Percentiles rank a stretch among this genome's conserved stretches.
Evolutionary conservation across 257 asterid genomes (phyloP).

Genomic region (Przewalskia tangutica): DNA sequence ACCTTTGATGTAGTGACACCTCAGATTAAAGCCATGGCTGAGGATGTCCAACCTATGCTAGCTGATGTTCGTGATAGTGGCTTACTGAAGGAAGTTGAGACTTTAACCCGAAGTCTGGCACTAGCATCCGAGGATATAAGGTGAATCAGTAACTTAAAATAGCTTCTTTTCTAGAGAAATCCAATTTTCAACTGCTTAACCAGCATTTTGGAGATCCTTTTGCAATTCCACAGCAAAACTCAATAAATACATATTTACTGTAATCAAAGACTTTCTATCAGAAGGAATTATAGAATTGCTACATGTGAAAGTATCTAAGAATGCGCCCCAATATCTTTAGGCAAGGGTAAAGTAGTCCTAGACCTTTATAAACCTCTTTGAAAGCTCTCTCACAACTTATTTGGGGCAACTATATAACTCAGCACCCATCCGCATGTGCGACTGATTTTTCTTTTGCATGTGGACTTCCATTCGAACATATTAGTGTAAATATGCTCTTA

Average conservation of each 20-base stretch:
- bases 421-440: neutral
- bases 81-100: slow-evolving; percentile 79
- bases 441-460: neutral
- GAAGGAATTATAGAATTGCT: neutral
- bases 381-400: neutral
- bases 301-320: neutral
- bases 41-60: slow-evolving; percentile 77
- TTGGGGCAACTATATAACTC: neutral
- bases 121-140: slow-evolving; percentile 86
- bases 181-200: neutral
- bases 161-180: neutral
- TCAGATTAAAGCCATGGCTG: slow-evolving; percentile 96
- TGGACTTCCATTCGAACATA: neutral
- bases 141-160: slow-evolving; percentile 17
- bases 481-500: neutral
- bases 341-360: neutral
- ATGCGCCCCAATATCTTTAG: neutral
- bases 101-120: slow-evolving; percentile 80
- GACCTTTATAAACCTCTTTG: neutral
- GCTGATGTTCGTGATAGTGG: slow-evolving; percentile 84
- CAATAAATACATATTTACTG: neutral
- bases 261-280: neutral
- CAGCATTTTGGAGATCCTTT: neutral
- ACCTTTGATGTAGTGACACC: slow-evolving; percentile 63
- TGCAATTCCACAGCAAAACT: neutral